Percentiles rank a stretch among this genome's conserved stretches.
Evolutionary conservation across 2,329 filamentous ascomycete genomes (phyloP).

Genomic region (Ilyonectria robusta): DNA sequence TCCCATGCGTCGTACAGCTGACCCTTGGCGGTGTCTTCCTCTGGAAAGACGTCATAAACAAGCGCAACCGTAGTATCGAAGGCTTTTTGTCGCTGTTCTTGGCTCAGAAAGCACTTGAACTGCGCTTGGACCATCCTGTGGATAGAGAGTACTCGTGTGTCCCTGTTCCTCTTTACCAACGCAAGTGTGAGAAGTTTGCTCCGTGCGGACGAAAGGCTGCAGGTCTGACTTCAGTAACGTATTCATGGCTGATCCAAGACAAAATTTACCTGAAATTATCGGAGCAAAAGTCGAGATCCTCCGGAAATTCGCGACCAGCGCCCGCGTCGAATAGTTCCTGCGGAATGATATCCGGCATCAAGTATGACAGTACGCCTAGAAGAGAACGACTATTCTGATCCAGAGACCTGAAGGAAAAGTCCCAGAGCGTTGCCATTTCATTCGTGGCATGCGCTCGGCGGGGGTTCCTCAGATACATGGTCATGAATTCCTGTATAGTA

Average conservation of each 20-base stretch:
- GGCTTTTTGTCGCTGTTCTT: slow-evolving; percentile 13
- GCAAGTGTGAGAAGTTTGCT: no score
- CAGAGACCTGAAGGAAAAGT: slow-evolving; percentile 27
- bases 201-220: no score
- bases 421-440: slow-evolving; percentile 19
- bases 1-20: slow-evolving; percentile 29
- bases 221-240: no score
- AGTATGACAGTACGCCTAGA: background rate
- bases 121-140: slow-evolving; percentile 16
- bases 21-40: background rate
- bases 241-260: no score
- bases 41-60: slow-evolving; percentile 20
- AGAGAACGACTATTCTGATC: background rate
- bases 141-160: slow-evolving; percentile 16
- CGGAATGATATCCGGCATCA: background rate
- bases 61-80: slow-evolving; percentile 20
- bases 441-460: background rate
- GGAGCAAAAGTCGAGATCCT: background rate
- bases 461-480: slow-evolving; percentile 19
- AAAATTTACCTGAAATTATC: no score
- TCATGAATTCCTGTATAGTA: slow-evolving; percentile 23
- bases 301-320: slow-evolving; percentile 18
- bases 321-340: background rate
- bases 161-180: no score
- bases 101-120: slow-evolving; percentile 20